These are phyloP conservation scores for Verbena officinalis DNA, from an alignment of 257 asterid species.

Conservation along the genomic window DNA sequence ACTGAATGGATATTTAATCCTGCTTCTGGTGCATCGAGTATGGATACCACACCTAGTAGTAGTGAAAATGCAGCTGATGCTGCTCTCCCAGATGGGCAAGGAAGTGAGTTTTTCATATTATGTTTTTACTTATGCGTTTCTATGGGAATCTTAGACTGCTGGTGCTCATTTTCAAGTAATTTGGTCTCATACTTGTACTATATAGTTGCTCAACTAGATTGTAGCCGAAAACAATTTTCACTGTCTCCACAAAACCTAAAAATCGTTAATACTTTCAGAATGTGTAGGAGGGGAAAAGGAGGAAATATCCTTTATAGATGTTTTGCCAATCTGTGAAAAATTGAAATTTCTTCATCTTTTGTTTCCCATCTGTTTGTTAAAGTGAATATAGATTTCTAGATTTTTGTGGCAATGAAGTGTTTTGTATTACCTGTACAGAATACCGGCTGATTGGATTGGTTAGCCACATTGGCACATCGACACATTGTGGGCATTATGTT, in stretches of 20 bases:
- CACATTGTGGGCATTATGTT: conserved; percentile 98
- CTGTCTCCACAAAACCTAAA: not conserved
- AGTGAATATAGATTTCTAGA: not conserved
- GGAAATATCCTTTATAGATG: not conserved
- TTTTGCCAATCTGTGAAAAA: not conserved
- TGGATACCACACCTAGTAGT: conserved; percentile 62
- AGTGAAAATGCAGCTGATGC: conserved; percentile 49
- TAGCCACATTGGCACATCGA: conserved; percentile 96
- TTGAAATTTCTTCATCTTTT: too few relatives aligned
- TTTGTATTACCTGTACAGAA: conserved; percentile 44
- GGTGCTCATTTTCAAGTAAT: conserved; percentile 4
- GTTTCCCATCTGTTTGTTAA: not conserved
- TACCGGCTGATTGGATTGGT: conserved; percentile 82
- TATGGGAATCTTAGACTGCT: conserved; percentile 3
- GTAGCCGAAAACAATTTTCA: conserved; percentile 7
- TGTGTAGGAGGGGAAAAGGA: not conserved
- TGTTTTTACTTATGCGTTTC: conserved; percentile 4
- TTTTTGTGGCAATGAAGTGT: conserved; percentile 9
- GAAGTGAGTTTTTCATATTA: conserved; percentile 63
- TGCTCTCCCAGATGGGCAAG: conserved; percentile 87
- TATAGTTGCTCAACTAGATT: not conserved
- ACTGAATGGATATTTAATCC: conserved; percentile 94
- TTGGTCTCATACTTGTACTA: conserved; percentile 13
- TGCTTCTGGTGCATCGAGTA: conserved; percentile 49
- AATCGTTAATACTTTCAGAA: conserved; percentile 7